phyloP scores from a whole-genome alignment of 345 rosid species.

The Dipteronia sinensis region DNA sequence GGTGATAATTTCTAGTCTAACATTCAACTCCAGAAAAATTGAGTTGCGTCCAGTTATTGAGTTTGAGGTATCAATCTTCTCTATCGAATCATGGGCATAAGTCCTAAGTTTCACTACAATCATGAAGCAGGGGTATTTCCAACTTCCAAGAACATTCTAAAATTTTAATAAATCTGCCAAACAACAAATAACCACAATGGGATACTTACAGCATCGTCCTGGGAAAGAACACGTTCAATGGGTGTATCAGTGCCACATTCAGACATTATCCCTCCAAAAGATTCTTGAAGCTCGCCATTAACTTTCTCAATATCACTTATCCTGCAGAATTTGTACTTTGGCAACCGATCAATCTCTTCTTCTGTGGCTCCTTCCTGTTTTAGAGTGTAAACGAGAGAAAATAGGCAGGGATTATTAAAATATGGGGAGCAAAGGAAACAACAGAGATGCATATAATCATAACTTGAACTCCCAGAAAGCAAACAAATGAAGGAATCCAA shows the following conservation, averaged over 20 bases:
- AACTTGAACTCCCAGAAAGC: background rate
- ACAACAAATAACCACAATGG: background rate
- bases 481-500: conserved; percentile 13
- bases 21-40: background rate
- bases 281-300: conserved; percentile 49
- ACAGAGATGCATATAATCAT: background rate
- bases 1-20: background rate
- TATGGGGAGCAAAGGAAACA: background rate
- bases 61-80: background rate
- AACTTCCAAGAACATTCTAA: conserved; percentile 3
- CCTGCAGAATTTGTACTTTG: conserved; percentile 58
- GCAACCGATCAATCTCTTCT: conserved; percentile 70
- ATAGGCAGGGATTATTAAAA: conserved; percentile 12
- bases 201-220: conserved; percentile 78
- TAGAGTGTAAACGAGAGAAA: conserved; percentile 5
- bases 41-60: background rate
- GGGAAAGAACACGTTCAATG: conserved; percentile 50
- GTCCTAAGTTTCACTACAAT: background rate
- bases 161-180: background rate
- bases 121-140: background rate
- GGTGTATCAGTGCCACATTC: conserved; percentile 58
- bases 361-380: conserved; percentile 84
- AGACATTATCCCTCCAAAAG: conserved; percentile 69
- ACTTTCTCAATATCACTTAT: conserved; percentile 47
- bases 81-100: background rate